phyloP scores from a whole-genome alignment of 495 filamentous ascomycete genomes.

The Neurospora sp. region DNA sequence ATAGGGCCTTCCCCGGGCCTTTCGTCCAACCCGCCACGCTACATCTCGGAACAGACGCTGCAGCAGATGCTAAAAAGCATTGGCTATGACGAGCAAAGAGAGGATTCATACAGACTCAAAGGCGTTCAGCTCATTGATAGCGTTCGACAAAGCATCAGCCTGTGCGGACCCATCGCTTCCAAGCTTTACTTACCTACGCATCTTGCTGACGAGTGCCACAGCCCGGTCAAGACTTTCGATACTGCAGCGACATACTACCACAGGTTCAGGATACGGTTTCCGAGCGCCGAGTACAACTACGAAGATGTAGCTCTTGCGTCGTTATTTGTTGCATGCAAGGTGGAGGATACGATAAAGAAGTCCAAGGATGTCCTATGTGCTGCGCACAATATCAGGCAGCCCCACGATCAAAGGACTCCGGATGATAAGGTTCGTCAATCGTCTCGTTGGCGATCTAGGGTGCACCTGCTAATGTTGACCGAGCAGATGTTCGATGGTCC shows the following conservation, averaged over 20 bases:
- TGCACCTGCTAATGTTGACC: slow-evolving; percentile 5
- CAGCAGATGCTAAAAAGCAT: slow-evolving; percentile 28
- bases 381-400: slow-evolving; percentile 71
- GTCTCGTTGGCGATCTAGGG: not conserved
- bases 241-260: slow-evolving; percentile 83
- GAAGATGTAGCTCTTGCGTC: slow-evolving; percentile 76
- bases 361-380: slow-evolving; percentile 86
- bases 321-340: slow-evolving; percentile 89
- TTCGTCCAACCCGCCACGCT: slow-evolving; percentile 31
- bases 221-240: slow-evolving; percentile 73
- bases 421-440: slow-evolving; percentile 61
- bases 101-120: slow-evolving; percentile 61
- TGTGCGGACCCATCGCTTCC: slow-evolving; percentile 41
- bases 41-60: slow-evolving; percentile 28
- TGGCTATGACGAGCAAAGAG: slow-evolving; percentile 34
- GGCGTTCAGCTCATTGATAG: slow-evolving; percentile 76
- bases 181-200: slow-evolving; percentile 3
- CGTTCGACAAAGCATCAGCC: slow-evolving; percentile 56
- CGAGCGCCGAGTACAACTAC: slow-evolving; percentile 58
- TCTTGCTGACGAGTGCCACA: slow-evolving; percentile 16
- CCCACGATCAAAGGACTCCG: slow-evolving; percentile 63
- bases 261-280: slow-evolving; percentile 72
- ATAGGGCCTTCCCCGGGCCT: slow-evolving; percentile 31
- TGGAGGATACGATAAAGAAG: slow-evolving; percentile 96
- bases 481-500: slow-evolving; percentile 64